Percentiles rank a stretch among this genome's conserved stretches.
phyloP scores from a whole-genome alignment of 176 grass and related monocot species.

The Puya raimondii region DNA sequence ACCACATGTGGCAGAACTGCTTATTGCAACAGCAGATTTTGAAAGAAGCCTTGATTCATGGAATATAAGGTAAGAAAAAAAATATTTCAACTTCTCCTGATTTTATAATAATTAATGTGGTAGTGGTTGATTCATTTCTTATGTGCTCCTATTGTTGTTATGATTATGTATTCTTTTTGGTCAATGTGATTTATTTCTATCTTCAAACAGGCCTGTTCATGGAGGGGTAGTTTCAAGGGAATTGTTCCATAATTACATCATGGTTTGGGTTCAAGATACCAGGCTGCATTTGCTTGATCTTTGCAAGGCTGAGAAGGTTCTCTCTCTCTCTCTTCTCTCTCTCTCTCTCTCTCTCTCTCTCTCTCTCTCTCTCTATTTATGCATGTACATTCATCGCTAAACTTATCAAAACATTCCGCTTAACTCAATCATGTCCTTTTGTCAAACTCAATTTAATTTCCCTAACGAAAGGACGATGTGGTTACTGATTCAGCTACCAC shows the following conservation, averaged over 20 bases:
- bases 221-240: constrained; percentile 81
- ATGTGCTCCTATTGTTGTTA: background rate
- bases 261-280: constrained; percentile 92
- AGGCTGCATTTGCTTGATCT: constrained; percentile 75
- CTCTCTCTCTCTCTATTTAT: background rate
- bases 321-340: constrained; percentile 2
- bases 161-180: constrained; percentile 5
- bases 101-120: background rate
- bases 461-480: background rate
- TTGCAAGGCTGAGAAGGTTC: constrained; percentile 83
- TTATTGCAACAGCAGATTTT: constrained; percentile 76
- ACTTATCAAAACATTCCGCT: no score
- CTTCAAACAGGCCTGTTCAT: constrained; percentile 51
- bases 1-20: constrained; percentile 73
- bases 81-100: background rate
- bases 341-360: background rate
- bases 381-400: no score
- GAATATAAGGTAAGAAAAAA: constrained; percentile 64
- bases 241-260: constrained; percentile 78
- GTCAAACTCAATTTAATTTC: no score
- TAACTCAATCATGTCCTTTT: no score
- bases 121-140: background rate
- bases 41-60: constrained; percentile 83
- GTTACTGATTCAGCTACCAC: no score
- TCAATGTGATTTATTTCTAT: constrained; percentile 15